These are phyloP conservation scores for Nakazawaea anatomiae DNA, from an alignment of 805 yeast species.

Conservation along the genomic window DNA sequence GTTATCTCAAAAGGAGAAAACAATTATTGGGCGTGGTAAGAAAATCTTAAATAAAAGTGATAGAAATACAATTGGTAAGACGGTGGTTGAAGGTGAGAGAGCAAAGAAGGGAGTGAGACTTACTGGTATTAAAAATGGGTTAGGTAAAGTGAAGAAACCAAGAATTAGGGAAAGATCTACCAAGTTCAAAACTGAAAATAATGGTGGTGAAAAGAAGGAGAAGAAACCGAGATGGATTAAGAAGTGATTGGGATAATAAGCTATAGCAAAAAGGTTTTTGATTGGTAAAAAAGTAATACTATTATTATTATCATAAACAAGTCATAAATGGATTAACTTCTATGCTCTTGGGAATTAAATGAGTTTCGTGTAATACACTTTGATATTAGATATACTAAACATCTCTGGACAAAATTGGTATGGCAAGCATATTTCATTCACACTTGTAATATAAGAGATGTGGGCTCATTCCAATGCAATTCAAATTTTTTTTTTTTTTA, in stretches of 20 bases:
- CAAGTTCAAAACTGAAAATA: constrained; percentile 36
- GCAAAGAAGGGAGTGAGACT: constrained; percentile 63
- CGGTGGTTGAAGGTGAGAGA: constrained; percentile 68
- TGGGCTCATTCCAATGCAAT: no score
- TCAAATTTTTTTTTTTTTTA: no score
- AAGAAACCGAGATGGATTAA: neutral
- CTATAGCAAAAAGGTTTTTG: neutral
- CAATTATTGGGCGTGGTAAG: constrained; percentile 76
- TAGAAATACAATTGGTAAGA: constrained; percentile 57
- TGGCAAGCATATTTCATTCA: no score
- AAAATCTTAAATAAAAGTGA: constrained; percentile 76
- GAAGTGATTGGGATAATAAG: neutral
- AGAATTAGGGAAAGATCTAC: constrained; percentile 51
- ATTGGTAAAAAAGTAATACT: neutral
- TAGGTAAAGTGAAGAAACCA: constrained; percentile 48
- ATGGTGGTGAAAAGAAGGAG: constrained; percentile 3
- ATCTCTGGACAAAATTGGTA: no score
- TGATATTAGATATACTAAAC: no score
- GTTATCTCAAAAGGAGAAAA: constrained; percentile 62
- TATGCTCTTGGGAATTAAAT: no score
- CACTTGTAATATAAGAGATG: no score
- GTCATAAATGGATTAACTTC: no score
- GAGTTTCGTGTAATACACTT: no score
- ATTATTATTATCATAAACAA: no score
- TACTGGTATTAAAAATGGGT: constrained; percentile 55